Evolutionary conservation across 2,329 filamentous ascomycete genomes (phyloP).

Genomic region (Pyrenophora seminiperda): DNA sequence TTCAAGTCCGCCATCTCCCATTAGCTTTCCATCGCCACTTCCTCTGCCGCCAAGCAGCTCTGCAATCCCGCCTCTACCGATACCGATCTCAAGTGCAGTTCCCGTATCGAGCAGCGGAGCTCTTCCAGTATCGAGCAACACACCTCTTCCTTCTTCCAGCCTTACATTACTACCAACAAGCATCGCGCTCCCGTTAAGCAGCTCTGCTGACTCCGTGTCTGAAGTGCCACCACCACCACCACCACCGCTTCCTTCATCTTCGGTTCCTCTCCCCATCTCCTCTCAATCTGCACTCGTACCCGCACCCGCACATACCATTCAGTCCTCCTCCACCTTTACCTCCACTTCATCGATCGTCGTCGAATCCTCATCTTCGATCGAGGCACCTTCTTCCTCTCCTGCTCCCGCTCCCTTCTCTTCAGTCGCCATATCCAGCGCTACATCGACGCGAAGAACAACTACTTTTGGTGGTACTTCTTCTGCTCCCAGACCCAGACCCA

Average conservation of each 20-base stretch:
- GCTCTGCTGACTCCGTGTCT: slow-evolving; percentile 29
- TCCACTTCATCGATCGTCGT: background rate
- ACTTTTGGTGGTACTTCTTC: slow-evolving; percentile 7
- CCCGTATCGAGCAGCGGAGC: slow-evolving; percentile 13
- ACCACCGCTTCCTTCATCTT: slow-evolving; percentile 3
- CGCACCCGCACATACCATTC: background rate
- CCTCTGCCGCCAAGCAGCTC: slow-evolving; percentile 5
- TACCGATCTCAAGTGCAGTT: slow-evolving; percentile 16
- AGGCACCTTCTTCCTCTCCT: background rate
- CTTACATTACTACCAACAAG: slow-evolving; percentile 3
- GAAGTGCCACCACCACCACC: slow-evolving; percentile 21
- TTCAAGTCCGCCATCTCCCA: slow-evolving; percentile 16
- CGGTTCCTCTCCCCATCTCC: background rate
- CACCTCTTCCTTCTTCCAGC: slow-evolving; percentile 11
- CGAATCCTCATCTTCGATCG: slow-evolving; percentile 1
- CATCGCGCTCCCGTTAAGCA: slow-evolving; percentile 26
- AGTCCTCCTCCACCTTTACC: background rate
- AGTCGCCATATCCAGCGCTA: slow-evolving; percentile 12
- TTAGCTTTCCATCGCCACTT: slow-evolving; percentile 1
- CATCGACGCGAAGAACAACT: slow-evolving; percentile 15
- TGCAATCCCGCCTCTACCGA: slow-evolving; percentile 11
- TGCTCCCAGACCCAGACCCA: slow-evolving; percentile 6
- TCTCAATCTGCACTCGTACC: too few relatives aligned
- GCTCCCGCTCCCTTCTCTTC: background rate
- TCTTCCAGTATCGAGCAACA: slow-evolving; percentile 14